Evolutionary conservation across 306 rosid species (phyloP).

Genomic region (Coriaria nepalensis): DNA sequence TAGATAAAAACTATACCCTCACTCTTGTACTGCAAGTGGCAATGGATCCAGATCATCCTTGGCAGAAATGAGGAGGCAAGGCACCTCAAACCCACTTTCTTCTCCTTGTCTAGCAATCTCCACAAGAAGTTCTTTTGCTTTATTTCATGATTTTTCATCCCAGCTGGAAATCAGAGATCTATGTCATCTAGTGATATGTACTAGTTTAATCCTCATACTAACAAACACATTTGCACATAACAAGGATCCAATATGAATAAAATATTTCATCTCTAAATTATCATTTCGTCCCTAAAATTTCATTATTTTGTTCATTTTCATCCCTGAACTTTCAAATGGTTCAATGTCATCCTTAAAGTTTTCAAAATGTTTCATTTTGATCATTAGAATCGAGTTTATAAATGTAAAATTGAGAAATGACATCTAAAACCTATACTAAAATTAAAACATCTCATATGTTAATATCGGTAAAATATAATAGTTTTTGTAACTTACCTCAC

Average conservation of each 20-base stretch:
- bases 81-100: slow-evolving; percentile 63
- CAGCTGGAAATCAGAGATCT: slow-evolving; percentile 47
- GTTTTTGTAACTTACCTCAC: too few relatives aligned
- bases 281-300: too few relatives aligned
- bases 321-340: too few relatives aligned
- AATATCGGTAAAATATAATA: too few relatives aligned
- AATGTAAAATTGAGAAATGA: too few relatives aligned
- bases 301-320: too few relatives aligned
- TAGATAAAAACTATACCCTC: slow-evolving; percentile 36
- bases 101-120: slow-evolving; percentile 82
- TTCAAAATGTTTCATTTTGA: too few relatives aligned
- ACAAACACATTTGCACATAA: not conserved
- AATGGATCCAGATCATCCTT: slow-evolving; percentile 83
- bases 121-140: slow-evolving; percentile 60
- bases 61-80: slow-evolving; percentile 77
- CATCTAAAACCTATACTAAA: too few relatives aligned
- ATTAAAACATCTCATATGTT: too few relatives aligned
- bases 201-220: slow-evolving; percentile 2
- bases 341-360: too few relatives aligned
- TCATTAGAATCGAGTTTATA: too few relatives aligned
- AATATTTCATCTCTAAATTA: not conserved
- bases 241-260: slow-evolving; percentile 1
- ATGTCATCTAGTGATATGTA: slow-evolving; percentile 10
- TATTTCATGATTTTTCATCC: slow-evolving; percentile 74
- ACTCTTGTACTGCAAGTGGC: slow-evolving; percentile 67